Evolutionary conservation across 73 alveolate species (phyloP).

Genomic region (Tetrahymena malaccensis): DNA sequence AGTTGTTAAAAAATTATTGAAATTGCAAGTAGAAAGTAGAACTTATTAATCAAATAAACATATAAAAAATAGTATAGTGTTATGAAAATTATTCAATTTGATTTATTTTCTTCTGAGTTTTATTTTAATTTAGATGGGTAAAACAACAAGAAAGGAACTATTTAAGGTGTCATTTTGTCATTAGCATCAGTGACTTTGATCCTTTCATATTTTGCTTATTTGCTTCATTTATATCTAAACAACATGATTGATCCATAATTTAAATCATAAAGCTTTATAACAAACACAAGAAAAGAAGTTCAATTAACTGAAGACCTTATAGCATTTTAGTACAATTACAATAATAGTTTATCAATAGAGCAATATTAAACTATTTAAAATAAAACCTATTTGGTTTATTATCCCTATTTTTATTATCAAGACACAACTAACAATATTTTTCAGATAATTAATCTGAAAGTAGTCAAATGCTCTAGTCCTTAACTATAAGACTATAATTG

Average conservation of each 20-base stretch:
- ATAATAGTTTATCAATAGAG: neutral
- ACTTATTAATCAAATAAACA: too few species aligned
- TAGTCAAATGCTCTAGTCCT: neutral
- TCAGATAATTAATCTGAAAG: neutral
- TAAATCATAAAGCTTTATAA: neutral
- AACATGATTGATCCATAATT: neutral
- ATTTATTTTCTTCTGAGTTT: too few species aligned
- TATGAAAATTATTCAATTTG: too few species aligned
- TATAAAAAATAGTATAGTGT: too few species aligned
- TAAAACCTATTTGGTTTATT: neutral
- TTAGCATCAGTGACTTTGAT: neutral
- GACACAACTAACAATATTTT: neutral
- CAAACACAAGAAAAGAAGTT: neutral
- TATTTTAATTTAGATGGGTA: neutral
- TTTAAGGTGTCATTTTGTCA: neutral
- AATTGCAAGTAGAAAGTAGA: too few species aligned
- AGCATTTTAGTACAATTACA: neutral
- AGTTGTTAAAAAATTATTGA: too few species aligned
- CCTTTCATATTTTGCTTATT: too few species aligned
- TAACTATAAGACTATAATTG: neutral
- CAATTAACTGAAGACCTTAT: neutral
- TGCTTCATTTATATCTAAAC: neutral
- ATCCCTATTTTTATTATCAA: neutral
- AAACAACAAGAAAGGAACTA: neutral
- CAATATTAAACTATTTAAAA: too few species aligned